Conservation (phyloP, 192 early-diverging fungal genomes). For the Phlyctochytrium bullatum region DNA sequence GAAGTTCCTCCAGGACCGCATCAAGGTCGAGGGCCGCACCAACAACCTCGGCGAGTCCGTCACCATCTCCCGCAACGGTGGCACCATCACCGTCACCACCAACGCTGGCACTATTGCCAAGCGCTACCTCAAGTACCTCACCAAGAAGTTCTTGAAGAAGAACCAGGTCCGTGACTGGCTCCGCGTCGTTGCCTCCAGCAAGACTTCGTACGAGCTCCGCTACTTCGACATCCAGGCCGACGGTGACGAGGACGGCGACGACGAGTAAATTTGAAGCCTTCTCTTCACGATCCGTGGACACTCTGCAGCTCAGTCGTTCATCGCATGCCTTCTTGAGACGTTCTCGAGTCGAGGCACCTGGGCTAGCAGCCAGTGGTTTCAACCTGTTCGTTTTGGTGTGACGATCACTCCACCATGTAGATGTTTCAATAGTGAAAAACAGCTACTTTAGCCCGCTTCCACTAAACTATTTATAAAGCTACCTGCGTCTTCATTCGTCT, state of each 20-base stretch:
- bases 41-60: conserved; percentile 89
- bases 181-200: conserved; percentile 87
- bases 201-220: conserved; percentile 89
- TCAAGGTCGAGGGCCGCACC: conserved; percentile 97
- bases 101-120: conserved; percentile 80
- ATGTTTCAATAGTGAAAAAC: no score
- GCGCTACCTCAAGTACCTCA: conserved; percentile 99
- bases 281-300: no score
- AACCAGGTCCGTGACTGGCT: conserved; percentile 97
- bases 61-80: conserved; percentile 71
- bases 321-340: no score
- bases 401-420: no score
- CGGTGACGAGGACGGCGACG: conserved; percentile 76
- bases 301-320: no score
- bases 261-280: conserved; percentile 41
- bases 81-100: conserved; percentile 75
- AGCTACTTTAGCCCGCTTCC: no score
- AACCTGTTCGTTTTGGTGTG: no score
- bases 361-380: no score
- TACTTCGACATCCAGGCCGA: conserved; percentile 90
- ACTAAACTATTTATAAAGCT: no score
- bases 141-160: conserved; percentile 99
- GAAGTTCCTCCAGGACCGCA: conserved; percentile 97
- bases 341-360: no score
- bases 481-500: no score